Conservation (phyloP, 1,284 basidiomycete genomes). For the Chondrostereum purpureum region DNA sequence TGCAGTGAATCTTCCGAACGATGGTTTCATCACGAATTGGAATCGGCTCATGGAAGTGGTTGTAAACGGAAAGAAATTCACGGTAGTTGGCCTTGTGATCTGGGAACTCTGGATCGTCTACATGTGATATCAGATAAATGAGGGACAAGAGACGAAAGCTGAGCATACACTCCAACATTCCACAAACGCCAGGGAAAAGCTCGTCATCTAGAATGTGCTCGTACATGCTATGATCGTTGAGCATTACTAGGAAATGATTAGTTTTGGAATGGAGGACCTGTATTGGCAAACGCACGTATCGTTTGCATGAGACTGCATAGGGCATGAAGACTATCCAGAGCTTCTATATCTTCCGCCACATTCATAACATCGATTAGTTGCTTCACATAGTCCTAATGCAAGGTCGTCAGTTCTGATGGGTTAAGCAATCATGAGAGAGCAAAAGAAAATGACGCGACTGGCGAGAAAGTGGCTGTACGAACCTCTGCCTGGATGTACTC, state of each 20-base stretch:
- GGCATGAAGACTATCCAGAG: slow-evolving; percentile 81
- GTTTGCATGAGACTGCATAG: slow-evolving; percentile 93
- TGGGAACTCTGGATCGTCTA: slow-evolving; percentile 97
- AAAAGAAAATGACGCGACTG: slow-evolving; percentile 6
- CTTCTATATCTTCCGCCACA: slow-evolving; percentile 90
- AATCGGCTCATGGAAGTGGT: slow-evolving; percentile 85
- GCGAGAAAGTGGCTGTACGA: slow-evolving; percentile 22
- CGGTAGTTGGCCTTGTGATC: slow-evolving; percentile 94
- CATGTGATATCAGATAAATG: slow-evolving; percentile 11
- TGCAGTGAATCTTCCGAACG: slow-evolving; percentile 89
- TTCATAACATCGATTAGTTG: slow-evolving; percentile 79
- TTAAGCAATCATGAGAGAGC: neutral
- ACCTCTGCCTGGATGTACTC: slow-evolving; percentile 78
- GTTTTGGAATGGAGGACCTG: slow-evolving; percentile 4
- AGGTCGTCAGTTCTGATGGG: neutral
- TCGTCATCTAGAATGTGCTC: slow-evolving; percentile 95
- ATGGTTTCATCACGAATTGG: slow-evolving; percentile 69
- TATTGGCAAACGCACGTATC: slow-evolving; percentile 61
- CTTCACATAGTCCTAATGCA: slow-evolving; percentile 77
- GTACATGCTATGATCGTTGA: slow-evolving; percentile 93
- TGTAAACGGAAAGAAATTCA: slow-evolving; percentile 77
- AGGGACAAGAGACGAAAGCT: slow-evolving; percentile 11
- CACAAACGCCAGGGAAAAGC: slow-evolving; percentile 86
- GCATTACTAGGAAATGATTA: slow-evolving; percentile 57
- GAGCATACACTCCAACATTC: slow-evolving; percentile 92